Base-by-base conservation (phyloP, 2,329 filamentous ascomycete genomes). In the Neonectria faginata region DNA sequence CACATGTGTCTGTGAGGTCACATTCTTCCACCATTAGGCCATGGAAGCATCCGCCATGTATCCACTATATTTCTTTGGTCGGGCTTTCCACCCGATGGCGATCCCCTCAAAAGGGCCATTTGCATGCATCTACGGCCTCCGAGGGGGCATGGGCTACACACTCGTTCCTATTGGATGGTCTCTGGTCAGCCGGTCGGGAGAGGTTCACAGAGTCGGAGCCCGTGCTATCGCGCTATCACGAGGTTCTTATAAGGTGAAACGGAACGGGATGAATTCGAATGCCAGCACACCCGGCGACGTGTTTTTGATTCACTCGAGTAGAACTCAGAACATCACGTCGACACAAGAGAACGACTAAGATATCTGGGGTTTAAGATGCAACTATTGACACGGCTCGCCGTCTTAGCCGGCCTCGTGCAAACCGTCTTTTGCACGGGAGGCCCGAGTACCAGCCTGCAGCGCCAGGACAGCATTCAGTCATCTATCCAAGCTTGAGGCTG, bases 381-480 rank as follows among this genome's bases (percentile, higher is more conserved):
- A 11, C 16, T 57, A 5, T 50, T 45, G n/a, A n/a, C 16, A 20
- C 51, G 47, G 16, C 36, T 60, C 31, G 56, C 33, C 33, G 18
- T 60, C 47, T 20, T 20, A 18, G 48, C 73, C 11, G 58, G 62
- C 42, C 39, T 66, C 20, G 33, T 64, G 39, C 53, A 62, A 47
- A 39, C 53, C 20, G 63, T 33, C 8, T 42, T 69, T 60, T 63
- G 61, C 31, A 54, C 11, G 20, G 45, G 57, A 57, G 57, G 62
- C 12, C 44, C 58, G 27, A 58, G 52, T 16, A 57, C 60, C n/a
- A 16, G 57, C n/a, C 50, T 52, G 27, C 45, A 57, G 41, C 60
- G 54, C 29, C 39, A 63, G 12, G 42, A 39, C 16, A 61, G 51
- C 9, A 45, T 65, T 27, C 60, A 70, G 51, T 66, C 66, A 52